Conservation (phyloP, 2,329 filamentous ascomycete species). For the Claviceps sp. region DNA sequence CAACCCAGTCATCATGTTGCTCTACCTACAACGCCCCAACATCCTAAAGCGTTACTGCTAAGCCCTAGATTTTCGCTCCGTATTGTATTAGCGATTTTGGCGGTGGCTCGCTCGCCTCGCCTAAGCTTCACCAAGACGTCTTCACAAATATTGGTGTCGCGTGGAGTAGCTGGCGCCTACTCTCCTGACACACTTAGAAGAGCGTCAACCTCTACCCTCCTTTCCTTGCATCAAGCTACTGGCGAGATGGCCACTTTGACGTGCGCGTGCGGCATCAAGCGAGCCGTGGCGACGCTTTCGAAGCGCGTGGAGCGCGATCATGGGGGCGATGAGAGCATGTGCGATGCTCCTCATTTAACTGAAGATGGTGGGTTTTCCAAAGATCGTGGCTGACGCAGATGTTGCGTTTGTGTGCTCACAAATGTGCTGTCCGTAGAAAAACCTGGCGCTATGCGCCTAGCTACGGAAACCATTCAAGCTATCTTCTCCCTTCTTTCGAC, state of each 20-base stretch:
- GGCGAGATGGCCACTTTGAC: constrained; percentile 9
- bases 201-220: constrained; percentile 3
- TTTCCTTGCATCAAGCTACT: constrained; percentile 1
- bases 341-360: neutral
- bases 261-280: constrained; percentile 8
- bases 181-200: constrained; percentile 5
- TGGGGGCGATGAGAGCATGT: constrained; percentile 1
- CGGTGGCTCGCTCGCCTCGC: constrained; percentile 2
- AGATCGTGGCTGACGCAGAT: neutral
- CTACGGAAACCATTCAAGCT: constrained; percentile 23
- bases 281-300: constrained; percentile 7
- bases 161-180: constrained; percentile 12
- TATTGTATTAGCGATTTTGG: neutral
- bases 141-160: constrained; percentile 16
- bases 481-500: constrained; percentile 22
- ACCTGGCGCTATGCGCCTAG: constrained; percentile 16
- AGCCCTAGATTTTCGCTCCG: neutral
- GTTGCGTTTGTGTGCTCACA: neutral
- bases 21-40: neutral
- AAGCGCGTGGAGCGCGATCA: constrained; percentile 7
- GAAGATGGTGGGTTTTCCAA: neutral
- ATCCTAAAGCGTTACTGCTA: neutral
- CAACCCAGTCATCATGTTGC: neutral
- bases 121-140: constrained; percentile 11
- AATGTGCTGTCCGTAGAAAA: constrained; percentile 1